Evolutionary conservation across 2,329 filamentous ascomycete genomes (phyloP).

Genomic region (Knufia petricola): DNA sequence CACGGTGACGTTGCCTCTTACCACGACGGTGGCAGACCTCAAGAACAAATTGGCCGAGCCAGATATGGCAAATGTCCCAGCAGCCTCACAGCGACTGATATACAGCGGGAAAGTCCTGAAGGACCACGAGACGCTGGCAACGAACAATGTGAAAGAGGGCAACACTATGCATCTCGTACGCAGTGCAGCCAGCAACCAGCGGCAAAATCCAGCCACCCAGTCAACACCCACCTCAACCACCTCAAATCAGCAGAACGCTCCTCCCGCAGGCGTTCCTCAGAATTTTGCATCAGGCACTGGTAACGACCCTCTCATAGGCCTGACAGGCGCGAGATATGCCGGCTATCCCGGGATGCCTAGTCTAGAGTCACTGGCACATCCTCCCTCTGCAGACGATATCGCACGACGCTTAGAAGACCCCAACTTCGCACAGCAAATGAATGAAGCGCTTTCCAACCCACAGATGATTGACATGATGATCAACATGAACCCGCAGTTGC

Average conservation of each 20-base stretch:
- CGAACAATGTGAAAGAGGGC: slow-evolving; percentile 90
- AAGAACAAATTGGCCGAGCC: slow-evolving; percentile 76
- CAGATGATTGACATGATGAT: slow-evolving; percentile 91
- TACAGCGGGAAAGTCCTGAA: slow-evolving; percentile 97
- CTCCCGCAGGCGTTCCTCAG: slow-evolving; percentile 33
- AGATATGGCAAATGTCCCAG: slow-evolving; percentile 77
- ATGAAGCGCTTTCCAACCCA: slow-evolving; percentile 93
- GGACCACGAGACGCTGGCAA: slow-evolving; percentile 73
- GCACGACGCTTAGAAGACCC: slow-evolving; percentile 81
- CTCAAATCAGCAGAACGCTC: slow-evolving; percentile 25
- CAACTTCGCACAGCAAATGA: slow-evolving; percentile 75
- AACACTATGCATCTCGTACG: slow-evolving; percentile 96
- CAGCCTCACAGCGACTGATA: slow-evolving; percentile 85
- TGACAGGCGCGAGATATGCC: slow-evolving; percentile 89
- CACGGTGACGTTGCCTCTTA: slow-evolving; percentile 66
- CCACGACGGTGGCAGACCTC: slow-evolving; percentile 70
- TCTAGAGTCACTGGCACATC: slow-evolving; percentile 84
- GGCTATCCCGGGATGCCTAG: slow-evolving; percentile 83
- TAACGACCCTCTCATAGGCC: slow-evolving; percentile 78
- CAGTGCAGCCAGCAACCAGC: slow-evolving; percentile 79
- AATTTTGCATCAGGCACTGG: slow-evolving; percentile 46
- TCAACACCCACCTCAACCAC: slow-evolving; percentile 30
- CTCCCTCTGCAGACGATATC: slow-evolving; percentile 72
- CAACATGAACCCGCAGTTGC: slow-evolving; percentile 74
- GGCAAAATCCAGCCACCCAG: slow-evolving; percentile 46